Base-by-base conservation (phyloP, 208 protist genomes). In the Acanthamoeba lenticulata region DNA sequence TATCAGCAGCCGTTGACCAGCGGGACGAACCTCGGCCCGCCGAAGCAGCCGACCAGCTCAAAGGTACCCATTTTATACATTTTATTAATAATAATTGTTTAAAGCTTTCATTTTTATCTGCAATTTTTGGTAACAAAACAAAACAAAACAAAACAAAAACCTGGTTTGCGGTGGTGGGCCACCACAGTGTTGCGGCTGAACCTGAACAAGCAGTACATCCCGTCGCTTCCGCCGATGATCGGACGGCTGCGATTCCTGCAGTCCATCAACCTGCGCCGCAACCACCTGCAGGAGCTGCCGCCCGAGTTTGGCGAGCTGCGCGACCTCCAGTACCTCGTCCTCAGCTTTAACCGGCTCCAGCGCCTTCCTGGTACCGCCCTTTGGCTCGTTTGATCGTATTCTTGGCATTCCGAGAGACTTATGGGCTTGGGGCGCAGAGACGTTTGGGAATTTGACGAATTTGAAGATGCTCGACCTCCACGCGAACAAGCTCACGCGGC, bases 201-300 rank as follows among this genome's bases (percentile, higher is more conserved):
- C 42, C 85, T 91, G 55, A 91, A 91, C 85, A 91, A 91, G 44
- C 85, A 91, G 32, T 49, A 72, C n/a, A 49, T 72, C 34, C 47
- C 36, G 1, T 62, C 85, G 55, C 21, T 91, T 9, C 85, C 85
- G 3, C 85, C 85, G 9, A 60, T 72, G 85, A 72, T 91, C 42
- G 40, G 85, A 27, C 85, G 34, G 27, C 85, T 91, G 11, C 47
- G 38, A 60, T 72, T 44, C 36, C n/a, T 91, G 85, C 47, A 42
- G 36, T 60, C 85, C 9, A 38, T 91, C 52, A 91, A 91, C 57
- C 32, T 91, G 34, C 44, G 55, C 2, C 47, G 85, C 4, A 91
- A 91, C 36, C 47, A 69, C 85, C 36, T 91, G 36, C 32, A 44
- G n/a, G 85, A 91, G 55, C 52, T 91, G 55, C 85, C 85, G 2